A percentile compares a stretch with the other conserved stretches of the same genome.
These are phyloP conservation scores for Colletotrichum abscissum DNA, from an alignment of 2,329 filamentous ascomycete species.

Conservation along the genomic window DNA sequence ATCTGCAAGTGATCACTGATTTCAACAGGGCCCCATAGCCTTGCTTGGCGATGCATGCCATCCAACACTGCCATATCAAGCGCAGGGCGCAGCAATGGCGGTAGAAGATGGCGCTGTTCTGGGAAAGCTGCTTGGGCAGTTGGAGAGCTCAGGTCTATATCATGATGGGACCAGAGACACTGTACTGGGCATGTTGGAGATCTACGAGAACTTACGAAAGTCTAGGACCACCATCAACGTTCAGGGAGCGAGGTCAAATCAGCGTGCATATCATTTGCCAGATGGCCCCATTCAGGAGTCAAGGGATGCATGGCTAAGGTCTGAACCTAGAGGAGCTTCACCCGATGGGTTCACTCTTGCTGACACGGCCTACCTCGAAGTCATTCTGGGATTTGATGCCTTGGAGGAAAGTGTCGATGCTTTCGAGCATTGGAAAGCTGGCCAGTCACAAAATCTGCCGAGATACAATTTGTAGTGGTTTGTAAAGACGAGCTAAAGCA, in stretches of 20 bases:
- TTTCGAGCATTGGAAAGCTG: not conserved
- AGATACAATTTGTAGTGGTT: not conserved
- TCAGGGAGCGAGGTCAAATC: constrained; percentile 12
- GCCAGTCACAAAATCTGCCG: not conserved
- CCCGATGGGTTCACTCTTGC: not conserved
- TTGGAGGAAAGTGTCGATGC: not conserved
- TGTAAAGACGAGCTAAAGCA: not conserved
- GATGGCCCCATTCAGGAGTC: constrained; percentile 24
- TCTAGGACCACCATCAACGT: constrained; percentile 8
- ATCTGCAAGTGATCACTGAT: not conserved
- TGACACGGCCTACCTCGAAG: not conserved
- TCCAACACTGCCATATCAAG: constrained; percentile 40
- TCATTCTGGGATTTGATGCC: not conserved
- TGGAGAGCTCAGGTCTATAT: not conserved
- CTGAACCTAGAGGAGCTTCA: not conserved
- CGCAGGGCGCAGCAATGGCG: constrained; percentile 41
- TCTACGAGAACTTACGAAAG: constrained; percentile 24
- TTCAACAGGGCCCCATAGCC: constrained; percentile 26
- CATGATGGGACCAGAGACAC: not conserved
- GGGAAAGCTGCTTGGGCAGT: constrained; percentile 42
- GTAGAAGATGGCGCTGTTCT: constrained; percentile 41
- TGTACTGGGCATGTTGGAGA: not conserved
- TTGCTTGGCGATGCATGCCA: constrained; percentile 35
- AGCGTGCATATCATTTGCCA: constrained; percentile 21
- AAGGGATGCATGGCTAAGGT: constrained; percentile 17